Evolutionary conservation across 2,329 filamentous ascomycete species (phyloP).

Genomic region (Diaporthe australafricana): DNA sequence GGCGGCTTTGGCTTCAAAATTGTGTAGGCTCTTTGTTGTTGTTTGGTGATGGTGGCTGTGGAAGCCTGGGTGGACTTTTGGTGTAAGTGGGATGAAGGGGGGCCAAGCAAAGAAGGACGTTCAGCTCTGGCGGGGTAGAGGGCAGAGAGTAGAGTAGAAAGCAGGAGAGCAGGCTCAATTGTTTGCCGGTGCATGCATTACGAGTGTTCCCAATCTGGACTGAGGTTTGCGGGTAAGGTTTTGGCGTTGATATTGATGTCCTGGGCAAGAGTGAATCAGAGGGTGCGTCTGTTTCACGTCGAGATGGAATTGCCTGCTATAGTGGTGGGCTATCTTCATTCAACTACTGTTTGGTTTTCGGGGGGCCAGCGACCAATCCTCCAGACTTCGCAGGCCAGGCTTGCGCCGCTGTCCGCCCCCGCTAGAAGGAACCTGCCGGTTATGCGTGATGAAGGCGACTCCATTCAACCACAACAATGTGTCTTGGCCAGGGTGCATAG

Average conservation of each 20-base stretch:
- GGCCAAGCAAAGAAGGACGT: neutral
- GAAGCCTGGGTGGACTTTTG: neutral
- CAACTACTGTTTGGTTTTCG: too few species aligned
- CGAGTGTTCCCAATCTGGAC: neutral
- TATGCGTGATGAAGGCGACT: neutral
- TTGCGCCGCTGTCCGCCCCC: slow-evolving; percentile 19
- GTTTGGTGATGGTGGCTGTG: slow-evolving; percentile 2
- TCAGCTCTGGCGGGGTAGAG: slow-evolving; percentile 17
- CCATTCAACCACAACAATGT: neutral
- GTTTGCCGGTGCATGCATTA: neutral
- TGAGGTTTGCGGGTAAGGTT: neutral
- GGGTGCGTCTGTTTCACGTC: neutral
- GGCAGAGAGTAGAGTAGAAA: neutral
- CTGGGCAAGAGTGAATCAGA: neutral
- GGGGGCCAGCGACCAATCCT: neutral
- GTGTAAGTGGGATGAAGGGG: slow-evolving; percentile 6
- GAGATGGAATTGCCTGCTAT: neutral
- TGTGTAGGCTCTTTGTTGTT: neutral
- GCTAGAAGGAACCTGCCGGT: neutral
- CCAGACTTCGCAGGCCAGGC: neutral
- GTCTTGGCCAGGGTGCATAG: neutral
- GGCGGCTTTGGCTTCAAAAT: neutral
- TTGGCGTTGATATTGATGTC: neutral
- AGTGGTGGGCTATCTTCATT: too few species aligned
- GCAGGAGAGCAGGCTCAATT: neutral